Percentiles rank a stretch among this genome's conserved stretches.
phyloP scores from a whole-genome alignment of 352 stramenopile genomes.

The Halophytophthora polymorphica region DNA sequence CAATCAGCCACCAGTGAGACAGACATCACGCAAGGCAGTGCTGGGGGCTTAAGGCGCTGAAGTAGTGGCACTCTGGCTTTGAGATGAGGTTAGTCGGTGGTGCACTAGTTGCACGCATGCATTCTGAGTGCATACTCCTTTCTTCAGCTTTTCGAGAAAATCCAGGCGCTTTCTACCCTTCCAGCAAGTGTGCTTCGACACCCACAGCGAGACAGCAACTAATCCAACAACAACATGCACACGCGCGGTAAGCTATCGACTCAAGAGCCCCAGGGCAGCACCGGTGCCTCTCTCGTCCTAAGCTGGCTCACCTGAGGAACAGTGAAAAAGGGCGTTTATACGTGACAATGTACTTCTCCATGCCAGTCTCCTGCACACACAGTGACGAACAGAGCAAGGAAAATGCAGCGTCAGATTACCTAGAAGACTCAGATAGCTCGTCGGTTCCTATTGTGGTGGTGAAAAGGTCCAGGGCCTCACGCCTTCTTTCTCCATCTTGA shows the following conservation, averaged over 20 bases:
- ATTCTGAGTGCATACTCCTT: slow-evolving; percentile 1
- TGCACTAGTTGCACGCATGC: too few relatives aligned
- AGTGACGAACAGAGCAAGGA: neutral
- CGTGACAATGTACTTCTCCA: slow-evolving; percentile 76
- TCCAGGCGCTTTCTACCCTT: slow-evolving; percentile 18
- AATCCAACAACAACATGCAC: slow-evolving; percentile 7
- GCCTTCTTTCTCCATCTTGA: slow-evolving; percentile 82
- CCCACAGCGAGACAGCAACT: slow-evolving; percentile 74
- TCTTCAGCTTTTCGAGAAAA: slow-evolving; percentile 10
- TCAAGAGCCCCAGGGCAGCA: neutral
- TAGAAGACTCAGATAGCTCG: too few relatives aligned
- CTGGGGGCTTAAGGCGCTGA: neutral
- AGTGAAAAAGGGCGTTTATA: slow-evolving; percentile 78
- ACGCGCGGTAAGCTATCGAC: neutral
- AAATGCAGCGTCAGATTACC: neutral
- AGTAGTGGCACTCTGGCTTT: too few relatives aligned
- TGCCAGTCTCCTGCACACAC: slow-evolving; percentile 43
- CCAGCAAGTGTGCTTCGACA: slow-evolving; percentile 62
- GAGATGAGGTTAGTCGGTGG: too few relatives aligned
- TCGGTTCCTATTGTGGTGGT: too few relatives aligned
- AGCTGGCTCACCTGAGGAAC: slow-evolving; percentile 55
- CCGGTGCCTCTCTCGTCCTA: too few relatives aligned
- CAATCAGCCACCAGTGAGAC: slow-evolving; percentile 8
- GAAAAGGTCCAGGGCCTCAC: too few relatives aligned
- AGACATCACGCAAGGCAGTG: slow-evolving; percentile 1